phyloP scores from a whole-genome alignment of 176 grass and related monocot species.

The Echinochloa phyllopogon region DNA sequence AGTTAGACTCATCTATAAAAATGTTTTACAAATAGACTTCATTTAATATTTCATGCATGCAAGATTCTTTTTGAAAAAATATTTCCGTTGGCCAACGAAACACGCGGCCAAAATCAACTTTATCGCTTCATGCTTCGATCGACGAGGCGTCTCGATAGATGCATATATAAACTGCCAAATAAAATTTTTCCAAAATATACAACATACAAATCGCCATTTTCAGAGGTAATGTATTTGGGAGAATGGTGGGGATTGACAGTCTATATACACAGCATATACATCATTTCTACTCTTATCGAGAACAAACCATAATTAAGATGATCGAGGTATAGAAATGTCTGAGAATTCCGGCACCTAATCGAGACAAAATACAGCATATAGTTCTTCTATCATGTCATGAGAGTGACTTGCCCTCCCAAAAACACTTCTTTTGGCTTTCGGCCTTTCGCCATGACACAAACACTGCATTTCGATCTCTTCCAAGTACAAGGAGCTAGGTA shows the following conservation, averaged over 20 bases:
- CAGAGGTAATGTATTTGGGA: too few relatives aligned
- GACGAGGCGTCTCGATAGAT: background rate
- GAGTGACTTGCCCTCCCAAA: slow-evolving; percentile 22
- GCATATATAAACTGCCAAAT: background rate
- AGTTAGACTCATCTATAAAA: too few relatives aligned
- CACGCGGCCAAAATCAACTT: too few relatives aligned
- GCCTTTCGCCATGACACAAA: slow-evolving; percentile 12
- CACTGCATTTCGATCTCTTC: background rate
- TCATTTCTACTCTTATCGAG: too few relatives aligned
- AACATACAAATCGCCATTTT: background rate
- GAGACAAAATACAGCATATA: background rate
- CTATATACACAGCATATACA: too few relatives aligned
- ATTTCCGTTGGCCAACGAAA: too few relatives aligned
- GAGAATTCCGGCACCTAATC: background rate
- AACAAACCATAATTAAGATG: background rate
- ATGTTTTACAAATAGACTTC: too few relatives aligned
- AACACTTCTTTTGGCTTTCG: background rate
- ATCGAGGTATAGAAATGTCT: background rate
- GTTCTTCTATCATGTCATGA: slow-evolving; percentile 38
- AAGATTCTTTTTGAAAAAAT: too few relatives aligned
- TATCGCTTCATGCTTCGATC: background rate
- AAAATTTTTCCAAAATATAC: background rate
- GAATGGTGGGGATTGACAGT: too few relatives aligned
- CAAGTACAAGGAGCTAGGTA: background rate
- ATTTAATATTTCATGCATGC: too few relatives aligned